Conservation (phyloP, 2,329 filamentous ascomycete species). For the Phaeoacremonium minimum region DNA sequence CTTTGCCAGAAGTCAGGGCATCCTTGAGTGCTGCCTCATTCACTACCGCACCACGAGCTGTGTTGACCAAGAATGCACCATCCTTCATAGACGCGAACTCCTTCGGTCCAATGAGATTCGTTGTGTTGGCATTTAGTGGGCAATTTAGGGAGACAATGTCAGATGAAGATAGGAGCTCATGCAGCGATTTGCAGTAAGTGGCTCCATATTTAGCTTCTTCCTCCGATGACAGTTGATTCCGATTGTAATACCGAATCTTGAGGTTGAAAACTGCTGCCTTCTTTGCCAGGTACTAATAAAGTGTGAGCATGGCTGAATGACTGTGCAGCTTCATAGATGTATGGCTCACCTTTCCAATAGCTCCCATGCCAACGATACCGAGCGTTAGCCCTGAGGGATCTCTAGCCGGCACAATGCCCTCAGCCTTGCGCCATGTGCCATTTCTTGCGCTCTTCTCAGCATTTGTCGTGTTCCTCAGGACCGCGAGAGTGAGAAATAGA, state of each 20-base stretch:
- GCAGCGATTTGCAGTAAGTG: constrained; percentile 28
- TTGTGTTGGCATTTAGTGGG: constrained; percentile 35
- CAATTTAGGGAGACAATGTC: constrained; percentile 36
- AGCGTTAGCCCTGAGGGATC: constrained; percentile 39
- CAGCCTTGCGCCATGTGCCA: constrained; percentile 30
- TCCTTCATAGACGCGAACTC: constrained; percentile 43
- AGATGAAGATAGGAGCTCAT: constrained; percentile 30
- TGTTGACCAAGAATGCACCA: constrained; percentile 44
- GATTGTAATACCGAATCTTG: constrained; percentile 38
- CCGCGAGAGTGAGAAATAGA: constrained; percentile 26
- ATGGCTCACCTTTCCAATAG: constrained; percentile 42
- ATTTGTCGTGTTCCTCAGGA: constrained; percentile 37
- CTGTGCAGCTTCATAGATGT: neutral
- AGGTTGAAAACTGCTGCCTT: constrained; percentile 36
- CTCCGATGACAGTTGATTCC: constrained; percentile 22
- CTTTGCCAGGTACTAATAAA: constrained; percentile 28
- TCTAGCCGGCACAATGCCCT: constrained; percentile 23
- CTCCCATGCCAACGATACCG: constrained; percentile 43
- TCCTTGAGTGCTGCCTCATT: constrained; percentile 41
- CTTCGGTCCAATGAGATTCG: constrained; percentile 27
- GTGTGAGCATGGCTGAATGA: too few relatives aligned
- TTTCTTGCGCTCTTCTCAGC: constrained; percentile 29
- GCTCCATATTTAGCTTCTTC: constrained; percentile 28
- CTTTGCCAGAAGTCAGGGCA: constrained; percentile 39
- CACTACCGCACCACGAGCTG: constrained; percentile 42